Base-by-base conservation (phyloP, 495 filamentous ascomycete species). In the Penicillium cataractarum region DNA sequence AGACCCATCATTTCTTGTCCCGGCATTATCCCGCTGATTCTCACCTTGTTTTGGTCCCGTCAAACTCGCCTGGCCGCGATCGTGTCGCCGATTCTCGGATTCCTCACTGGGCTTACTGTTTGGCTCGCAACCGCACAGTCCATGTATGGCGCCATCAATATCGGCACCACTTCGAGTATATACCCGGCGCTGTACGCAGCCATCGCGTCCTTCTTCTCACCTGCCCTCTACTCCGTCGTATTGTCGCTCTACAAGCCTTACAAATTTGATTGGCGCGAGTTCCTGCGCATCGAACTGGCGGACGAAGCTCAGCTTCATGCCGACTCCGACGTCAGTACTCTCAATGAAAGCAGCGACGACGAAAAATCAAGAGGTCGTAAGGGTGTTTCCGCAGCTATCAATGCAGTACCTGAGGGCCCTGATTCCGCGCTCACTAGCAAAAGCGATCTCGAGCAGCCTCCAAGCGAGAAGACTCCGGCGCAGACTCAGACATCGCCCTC, bases 191-290 rank as follows among this genome's bases (percentile, higher is more conserved):
- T 79, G 1, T 78, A 76, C 51, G 76, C 72, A 13, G 68, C 75
- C 9, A 71, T 77, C 19, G 67, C 65, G 8, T 74, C 76, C 1
- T 74, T 71, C 44, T 79, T 78, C 60, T 69, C 74, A 0, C 75
- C 77, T 1, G 75, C 64, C 3, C 42, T 78, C 0, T 78, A 76
- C 57, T 81, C 81, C 6, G 66, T 80, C 1, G 12, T 82, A 0
- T 68, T 83, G 7, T 82, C 80, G 12, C 58, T 70, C 6, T 82
- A 79, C 56, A 72, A 73, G 24, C 81, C 81, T 1, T 76, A 75
- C 35, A 67, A 58, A n/a, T 82, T 82, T 56, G 79, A 82, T 63
- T 82, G 79, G 80, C 74, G 80, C 15, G 72, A 77, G 39, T 82
- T 82, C 57, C 70, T 82, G 0, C 79, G 77, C n/a, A 74, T 76